A percentile compares a stretch with the other conserved stretches of the same genome.
phyloP scores from a whole-genome alignment of 2,329 filamentous ascomycete species.

The Leptographium radiaticola region DNA sequence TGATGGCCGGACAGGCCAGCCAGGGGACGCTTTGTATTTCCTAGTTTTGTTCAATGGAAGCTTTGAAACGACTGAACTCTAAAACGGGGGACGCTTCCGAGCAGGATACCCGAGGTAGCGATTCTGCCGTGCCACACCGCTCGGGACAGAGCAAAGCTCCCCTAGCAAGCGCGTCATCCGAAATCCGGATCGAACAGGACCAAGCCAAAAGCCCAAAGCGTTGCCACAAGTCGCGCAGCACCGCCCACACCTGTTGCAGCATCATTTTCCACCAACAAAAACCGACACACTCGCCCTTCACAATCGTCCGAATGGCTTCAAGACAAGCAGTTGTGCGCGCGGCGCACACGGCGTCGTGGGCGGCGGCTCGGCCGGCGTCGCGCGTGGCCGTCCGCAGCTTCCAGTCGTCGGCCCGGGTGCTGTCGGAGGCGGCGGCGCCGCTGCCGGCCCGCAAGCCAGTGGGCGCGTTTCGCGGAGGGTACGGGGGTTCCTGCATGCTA shows the following conservation, averaged over 20 bases:
- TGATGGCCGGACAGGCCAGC: no score
- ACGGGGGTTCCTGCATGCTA: constrained; percentile 17
- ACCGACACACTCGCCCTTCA: background rate
- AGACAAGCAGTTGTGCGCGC: constrained; percentile 26
- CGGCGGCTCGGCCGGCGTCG: constrained; percentile 9
- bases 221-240: background rate
- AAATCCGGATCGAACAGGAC: background rate
- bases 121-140: constrained; percentile 3
- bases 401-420: constrained; percentile 33
- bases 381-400: constrained; percentile 25
- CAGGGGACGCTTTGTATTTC: no score
- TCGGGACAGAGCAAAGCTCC: background rate
- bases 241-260: no score
- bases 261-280: no score
- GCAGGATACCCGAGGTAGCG: background rate
- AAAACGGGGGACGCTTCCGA: no score
- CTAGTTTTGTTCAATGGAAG: no score
- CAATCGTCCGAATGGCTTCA: constrained; percentile 26
- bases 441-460: constrained; percentile 45
- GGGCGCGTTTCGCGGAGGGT: constrained; percentile 50
- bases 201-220: no score
- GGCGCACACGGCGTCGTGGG: constrained; percentile 22
- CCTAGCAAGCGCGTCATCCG: background rate
- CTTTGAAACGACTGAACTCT: no score
- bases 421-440: constrained; percentile 30